Evolutionary conservation across 2,329 filamentous ascomycete genomes (phyloP).

Genomic region (Claviceps humidiphila): DNA sequence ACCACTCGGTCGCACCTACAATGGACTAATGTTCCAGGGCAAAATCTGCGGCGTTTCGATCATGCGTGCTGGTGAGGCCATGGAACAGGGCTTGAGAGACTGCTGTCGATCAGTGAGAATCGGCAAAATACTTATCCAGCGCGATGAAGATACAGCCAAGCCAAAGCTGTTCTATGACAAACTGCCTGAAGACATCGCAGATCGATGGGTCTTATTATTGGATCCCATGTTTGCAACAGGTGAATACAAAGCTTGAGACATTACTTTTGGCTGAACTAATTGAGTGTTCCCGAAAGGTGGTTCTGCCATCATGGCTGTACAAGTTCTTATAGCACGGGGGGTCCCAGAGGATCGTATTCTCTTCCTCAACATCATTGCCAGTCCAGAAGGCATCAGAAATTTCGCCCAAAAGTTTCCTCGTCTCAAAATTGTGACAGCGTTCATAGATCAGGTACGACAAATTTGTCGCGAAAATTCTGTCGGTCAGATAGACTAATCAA

Average conservation of each 20-base stretch:
- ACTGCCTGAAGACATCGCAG: constrained; percentile 81
- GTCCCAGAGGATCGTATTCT: constrained; percentile 92
- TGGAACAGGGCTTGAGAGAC: constrained; percentile 93
- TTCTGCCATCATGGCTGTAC: constrained; percentile 92
- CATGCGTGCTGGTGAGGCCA: constrained; percentile 94
- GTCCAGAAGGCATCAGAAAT: constrained; percentile 77
- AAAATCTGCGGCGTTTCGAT: constrained; percentile 98
- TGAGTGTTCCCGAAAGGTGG: constrained; percentile 45
- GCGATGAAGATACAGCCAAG: constrained; percentile 85
- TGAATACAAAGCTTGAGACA: constrained; percentile 21
- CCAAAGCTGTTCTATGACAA: constrained; percentile 98
- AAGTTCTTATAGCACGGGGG: constrained; percentile 77
- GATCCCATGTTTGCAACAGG: constrained; percentile 99
- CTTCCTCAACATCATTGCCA: constrained; percentile 96
- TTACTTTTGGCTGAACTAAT: not conserved
- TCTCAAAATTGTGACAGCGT: constrained; percentile 84
- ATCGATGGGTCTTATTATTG: constrained; percentile 83
- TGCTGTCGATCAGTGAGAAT: constrained; percentile 97
- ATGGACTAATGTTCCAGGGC: constrained; percentile 87
- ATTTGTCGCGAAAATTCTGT: not conserved
- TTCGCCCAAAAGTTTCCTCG: constrained; percentile 85
- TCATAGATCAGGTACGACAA: constrained; percentile 62
- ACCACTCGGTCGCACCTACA: constrained; percentile 76
- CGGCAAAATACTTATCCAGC: constrained; percentile 94
- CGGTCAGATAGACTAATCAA: not conserved